Base-by-base conservation (phyloP, 2,329 filamentous ascomycete species). In the Rutstroemia sp. region DNA sequence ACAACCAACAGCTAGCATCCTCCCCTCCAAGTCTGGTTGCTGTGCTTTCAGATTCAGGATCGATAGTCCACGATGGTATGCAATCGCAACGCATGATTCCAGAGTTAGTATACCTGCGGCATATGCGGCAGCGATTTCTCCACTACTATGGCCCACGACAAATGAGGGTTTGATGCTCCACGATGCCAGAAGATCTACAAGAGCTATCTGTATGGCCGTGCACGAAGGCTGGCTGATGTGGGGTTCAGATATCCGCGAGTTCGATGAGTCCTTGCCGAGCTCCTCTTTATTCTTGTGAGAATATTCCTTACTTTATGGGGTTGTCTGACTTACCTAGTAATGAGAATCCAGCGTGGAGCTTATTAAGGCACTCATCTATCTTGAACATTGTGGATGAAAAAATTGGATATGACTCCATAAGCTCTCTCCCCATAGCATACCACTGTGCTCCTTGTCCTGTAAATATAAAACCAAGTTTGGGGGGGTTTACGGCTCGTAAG, bases 1-100 rank as follows among this genome's bases (percentile, higher is more conserved):
- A 2, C 63, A 47, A 5, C 58, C 80, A 2, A 81, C 77, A 0
- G 80, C 80, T 65, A 82, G 72, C 81, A 83, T 83, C 7, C 73
- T 68, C 0, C 80, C 80, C 4, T 69, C 68, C 0, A 70, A 27
- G 45, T 62, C 55, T 9, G 62, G 51, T 45, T 54, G 58, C 36
- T 59, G 42, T 4, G 42, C 19, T 48, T 63, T 60, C 34, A 66
- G 19, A 5, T 30, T 23, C 7, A 70, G 60, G 75, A 73, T 64
- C 42, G 65, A 48, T 60, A 61, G 50, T 12, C 70, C 64, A 56
- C 72, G 55, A 57, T 68, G 61, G 61, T 81, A 83, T 1, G 79
- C 79, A 10, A 77, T 71, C 0, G 71, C 69, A 66, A 71, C 62
- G 19, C 71, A 71, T 19, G 69, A 65, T 12, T 68, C 63, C 4